phyloP scores from a whole-genome alignment of 2,329 filamentous ascomycete species.

The Penicillium sp. region DNA sequence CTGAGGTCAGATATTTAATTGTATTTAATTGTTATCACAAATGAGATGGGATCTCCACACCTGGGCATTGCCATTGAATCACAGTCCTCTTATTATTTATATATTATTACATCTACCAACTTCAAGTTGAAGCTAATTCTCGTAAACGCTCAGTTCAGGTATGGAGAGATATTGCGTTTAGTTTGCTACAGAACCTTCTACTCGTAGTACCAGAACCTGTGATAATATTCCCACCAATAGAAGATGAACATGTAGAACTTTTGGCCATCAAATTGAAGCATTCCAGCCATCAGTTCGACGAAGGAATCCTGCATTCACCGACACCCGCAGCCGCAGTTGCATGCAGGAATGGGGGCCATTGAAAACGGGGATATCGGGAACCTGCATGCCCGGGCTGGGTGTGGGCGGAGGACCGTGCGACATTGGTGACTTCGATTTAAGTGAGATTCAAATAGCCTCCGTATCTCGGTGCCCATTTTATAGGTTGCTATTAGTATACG shows the following conservation, averaged over 20 bases:
- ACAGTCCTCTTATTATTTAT: too few relatives aligned
- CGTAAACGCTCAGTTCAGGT: too few relatives aligned
- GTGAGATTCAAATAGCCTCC: neutral
- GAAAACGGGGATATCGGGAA: constrained; percentile 15
- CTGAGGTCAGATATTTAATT: too few relatives aligned
- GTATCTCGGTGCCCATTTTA: neutral
- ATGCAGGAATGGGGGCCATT: constrained; percentile 1
- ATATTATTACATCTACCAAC: too few relatives aligned
- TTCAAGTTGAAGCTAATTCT: too few relatives aligned
- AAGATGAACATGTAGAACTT: neutral
- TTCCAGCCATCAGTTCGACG: neutral
- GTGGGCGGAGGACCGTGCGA: constrained; percentile 4
- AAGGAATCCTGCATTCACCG: constrained; percentile 7
- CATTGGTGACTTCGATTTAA: neutral
- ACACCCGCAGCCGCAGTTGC: neutral
- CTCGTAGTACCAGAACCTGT: too few relatives aligned
- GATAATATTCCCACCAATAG: neutral
- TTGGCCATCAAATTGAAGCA: neutral
- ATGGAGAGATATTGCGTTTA: too few relatives aligned
- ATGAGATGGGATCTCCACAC: too few relatives aligned
- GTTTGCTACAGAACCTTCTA: too few relatives aligned
- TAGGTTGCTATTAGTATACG: too few relatives aligned
- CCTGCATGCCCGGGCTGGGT: constrained; percentile 13
- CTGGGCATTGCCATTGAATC: too few relatives aligned
- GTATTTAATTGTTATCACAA: too few relatives aligned